Percentiles rank a stretch among this genome's conserved stretches.
Evolutionary conservation across 2,329 filamentous ascomycete species (phyloP).

Genomic region (Sarocladium brachiariae): DNA sequence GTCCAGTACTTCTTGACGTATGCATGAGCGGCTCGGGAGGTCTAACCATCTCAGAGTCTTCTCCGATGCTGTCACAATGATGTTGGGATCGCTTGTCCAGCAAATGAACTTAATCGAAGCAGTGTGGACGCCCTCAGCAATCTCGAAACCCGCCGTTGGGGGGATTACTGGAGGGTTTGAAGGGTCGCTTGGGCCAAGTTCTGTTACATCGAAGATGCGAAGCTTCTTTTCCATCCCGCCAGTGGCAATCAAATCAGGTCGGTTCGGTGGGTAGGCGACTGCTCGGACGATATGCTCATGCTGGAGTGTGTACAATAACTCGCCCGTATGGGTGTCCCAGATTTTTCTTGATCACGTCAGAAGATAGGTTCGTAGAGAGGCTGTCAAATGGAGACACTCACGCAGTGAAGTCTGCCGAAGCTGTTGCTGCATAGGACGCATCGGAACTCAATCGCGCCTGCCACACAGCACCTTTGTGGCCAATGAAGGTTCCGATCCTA

Average conservation of each 20-base stretch:
- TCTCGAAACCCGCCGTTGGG: constrained; percentile 69
- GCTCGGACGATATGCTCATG: constrained; percentile 95
- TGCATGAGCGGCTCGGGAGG: constrained; percentile 65
- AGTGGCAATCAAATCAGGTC: constrained; percentile 79
- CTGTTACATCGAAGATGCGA: constrained; percentile 80
- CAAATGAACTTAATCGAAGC: constrained; percentile 94
- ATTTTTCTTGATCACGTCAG: constrained; percentile 60
- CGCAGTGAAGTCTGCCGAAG: constrained; percentile 93
- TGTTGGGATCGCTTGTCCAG: constrained; percentile 83
- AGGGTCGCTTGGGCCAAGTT: constrained; percentile 37
- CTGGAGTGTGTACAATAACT: constrained; percentile 77
- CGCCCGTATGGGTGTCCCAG: constrained; percentile 94
- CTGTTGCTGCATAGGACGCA: constrained; percentile 81
- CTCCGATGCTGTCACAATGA: constrained; percentile 85
- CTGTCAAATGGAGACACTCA: constrained; percentile 35
- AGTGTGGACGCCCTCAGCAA: constrained; percentile 75
- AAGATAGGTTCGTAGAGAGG: constrained; percentile 21
- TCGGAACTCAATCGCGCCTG: constrained; percentile 87
- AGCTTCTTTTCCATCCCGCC: constrained; percentile 96
- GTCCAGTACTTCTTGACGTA: constrained; percentile 72
- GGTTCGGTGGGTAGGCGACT: constrained; percentile 79
- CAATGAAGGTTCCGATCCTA: constrained; percentile 96
- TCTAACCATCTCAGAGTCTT: constrained; percentile 95
- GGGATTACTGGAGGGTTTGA: constrained; percentile 41
- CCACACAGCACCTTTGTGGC: constrained; percentile 98